These are phyloP conservation scores for Hansenula lynferdii DNA, from an alignment of 1,139 yeast species.

Conservation along the genomic window DNA sequence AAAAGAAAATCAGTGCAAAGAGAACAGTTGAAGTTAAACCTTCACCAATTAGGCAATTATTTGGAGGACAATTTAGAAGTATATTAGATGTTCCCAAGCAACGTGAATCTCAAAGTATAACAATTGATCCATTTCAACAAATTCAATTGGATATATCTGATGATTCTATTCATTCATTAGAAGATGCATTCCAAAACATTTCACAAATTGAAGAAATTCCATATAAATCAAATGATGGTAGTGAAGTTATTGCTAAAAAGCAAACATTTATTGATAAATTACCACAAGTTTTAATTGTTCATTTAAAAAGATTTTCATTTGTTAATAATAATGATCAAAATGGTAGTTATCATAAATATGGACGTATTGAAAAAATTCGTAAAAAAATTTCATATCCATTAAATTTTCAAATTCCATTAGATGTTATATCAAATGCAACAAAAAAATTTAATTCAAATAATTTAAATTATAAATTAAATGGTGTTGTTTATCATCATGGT, in stretches of 20 bases:
- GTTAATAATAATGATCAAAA: conserved; percentile 31
- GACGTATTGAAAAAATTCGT: conserved; percentile 43
- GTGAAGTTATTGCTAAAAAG: conserved; percentile 68
- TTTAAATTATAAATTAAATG: conserved; percentile 56
- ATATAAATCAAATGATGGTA: conserved; percentile 49
- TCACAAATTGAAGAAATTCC: conserved; percentile 71
- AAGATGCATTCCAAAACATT: conserved; percentile 71
- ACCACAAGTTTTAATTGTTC: conserved; percentile 77
- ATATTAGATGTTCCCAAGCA: conserved; percentile 66
- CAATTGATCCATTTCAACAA: conserved; percentile 92
- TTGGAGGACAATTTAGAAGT: conserved; percentile 92
- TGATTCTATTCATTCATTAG: conserved; percentile 55
- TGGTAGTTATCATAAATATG: conserved; percentile 21
- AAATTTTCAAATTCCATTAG: conserved; percentile 49
- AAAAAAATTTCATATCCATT: conserved; percentile 57
- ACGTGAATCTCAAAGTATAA: conserved; percentile 61
- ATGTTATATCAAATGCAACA: conserved; percentile 41
- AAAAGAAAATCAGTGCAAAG: conserved; percentile 56
- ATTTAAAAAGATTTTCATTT: conserved; percentile 82
- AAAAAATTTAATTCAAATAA: conserved; percentile 21
- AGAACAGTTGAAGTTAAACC: conserved; percentile 73
- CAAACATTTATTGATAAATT: conserved; percentile 82
- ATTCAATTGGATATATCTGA: conserved; percentile 88
- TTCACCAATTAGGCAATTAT: conserved; percentile 80
- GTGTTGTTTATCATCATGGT: conserved; percentile 96